Evolutionary conservation across 2,329 filamentous ascomycete genomes (phyloP).

Genomic region (Cladosporium sp.): DNA sequence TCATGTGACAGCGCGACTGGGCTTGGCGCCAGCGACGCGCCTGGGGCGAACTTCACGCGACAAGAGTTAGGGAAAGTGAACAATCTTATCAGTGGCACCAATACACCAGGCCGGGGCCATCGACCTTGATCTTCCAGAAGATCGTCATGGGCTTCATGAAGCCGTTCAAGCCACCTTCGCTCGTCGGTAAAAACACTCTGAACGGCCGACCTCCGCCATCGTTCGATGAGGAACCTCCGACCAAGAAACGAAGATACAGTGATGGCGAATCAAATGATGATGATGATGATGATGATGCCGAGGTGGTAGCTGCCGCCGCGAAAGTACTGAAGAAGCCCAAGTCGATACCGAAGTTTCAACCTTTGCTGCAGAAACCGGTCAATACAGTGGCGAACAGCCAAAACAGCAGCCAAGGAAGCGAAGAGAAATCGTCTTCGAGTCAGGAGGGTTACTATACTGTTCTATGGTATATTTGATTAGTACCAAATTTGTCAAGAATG

Average conservation of each 20-base stretch:
- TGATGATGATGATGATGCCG: slow-evolving; percentile 22
- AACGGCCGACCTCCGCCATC: slow-evolving; percentile 1
- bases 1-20: background rate
- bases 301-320: slow-evolving; percentile 20
- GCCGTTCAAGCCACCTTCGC: slow-evolving; percentile 14
- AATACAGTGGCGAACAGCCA: slow-evolving; percentile 18
- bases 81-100: too few relatives aligned
- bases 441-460: slow-evolving; percentile 39
- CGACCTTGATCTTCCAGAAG: too few relatives aligned
- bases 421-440: slow-evolving; percentile 15
- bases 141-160: slow-evolving; percentile 9
- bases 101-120: too few relatives aligned
- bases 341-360: slow-evolving; percentile 17
- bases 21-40: too few relatives aligned
- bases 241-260: slow-evolving; percentile 38
- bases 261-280: slow-evolving; percentile 19
- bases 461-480: slow-evolving; percentile 29
- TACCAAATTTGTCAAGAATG: background rate
- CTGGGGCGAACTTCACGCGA: too few relatives aligned
- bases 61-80: too few relatives aligned
- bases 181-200: slow-evolving; percentile 5
- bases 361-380: slow-evolving; percentile 25
- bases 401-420: background rate
- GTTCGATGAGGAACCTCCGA: slow-evolving; percentile 28
- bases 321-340: slow-evolving; percentile 29